Base-by-base conservation (phyloP, 495 filamentous ascomycete genomes). In the Letharia lupina region DNA sequence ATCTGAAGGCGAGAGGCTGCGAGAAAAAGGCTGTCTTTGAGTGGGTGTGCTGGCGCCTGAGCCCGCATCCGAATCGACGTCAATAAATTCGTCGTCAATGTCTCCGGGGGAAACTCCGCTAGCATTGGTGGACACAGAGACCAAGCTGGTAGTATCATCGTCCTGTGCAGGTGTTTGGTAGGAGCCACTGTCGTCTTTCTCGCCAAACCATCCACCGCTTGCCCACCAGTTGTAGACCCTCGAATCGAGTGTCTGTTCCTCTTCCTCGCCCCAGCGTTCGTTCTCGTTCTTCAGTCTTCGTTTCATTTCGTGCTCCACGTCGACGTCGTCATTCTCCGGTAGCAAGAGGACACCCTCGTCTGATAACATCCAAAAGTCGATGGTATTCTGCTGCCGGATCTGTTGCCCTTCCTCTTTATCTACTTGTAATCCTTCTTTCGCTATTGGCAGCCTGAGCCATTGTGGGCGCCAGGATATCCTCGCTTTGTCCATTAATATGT, bases 221-320 rank as follows among this genome's bases (percentile, higher is more conserved):
- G 86, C 84, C 87, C 90, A 96, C 84, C 91, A 93, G 16, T 76
- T 76, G 74, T 96, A 96, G 5, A 96, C 76, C 56, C 81, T 86
- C 2, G 84, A 80, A 67, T 90, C 87, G 8, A 96, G 75, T 56
- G 84, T 83, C n/a, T 81, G 78, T 61, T 93, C 91, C 57, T 85
- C 77, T 39, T 73, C 65, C 39, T 70, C 62, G 60, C 69, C 73
- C 76, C 76, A 79, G 44, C 31, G 11, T 23, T 65, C 62, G 41
- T n/a, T 56, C 60, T 59, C 39, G 68, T 65, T 41, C 69, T 64
- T 60, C 56, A 84, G 67, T 58, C 87, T 79, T 60, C 82, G 82
- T 56, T 89, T 81, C 69, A 90, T 84, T 70, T 91, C 88, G 0
- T 75, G 76, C 72, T 95, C 91, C 2, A 94, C 88, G 67, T 94